Percentiles rank a stretch among this genome's conserved stretches.
Evolutionary conservation across 208 protist genomes (phyloP).

Genomic region (Novymonas esmeraldas): DNA sequence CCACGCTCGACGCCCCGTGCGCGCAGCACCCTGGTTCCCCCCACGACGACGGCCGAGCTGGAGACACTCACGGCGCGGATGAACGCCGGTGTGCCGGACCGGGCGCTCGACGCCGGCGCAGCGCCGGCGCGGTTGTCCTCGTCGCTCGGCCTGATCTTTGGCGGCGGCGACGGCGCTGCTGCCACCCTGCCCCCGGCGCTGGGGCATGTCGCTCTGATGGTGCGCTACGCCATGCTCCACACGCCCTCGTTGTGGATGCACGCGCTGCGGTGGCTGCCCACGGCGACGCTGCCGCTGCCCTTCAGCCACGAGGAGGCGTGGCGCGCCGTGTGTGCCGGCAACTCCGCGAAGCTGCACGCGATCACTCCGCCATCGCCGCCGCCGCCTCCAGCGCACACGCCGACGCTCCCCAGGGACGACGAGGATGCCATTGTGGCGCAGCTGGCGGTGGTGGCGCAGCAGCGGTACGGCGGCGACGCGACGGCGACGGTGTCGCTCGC

Average conservation of each 20-base stretch:
- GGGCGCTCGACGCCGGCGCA: not conserved
- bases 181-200: slow-evolving; percentile 41
- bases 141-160: not conserved
- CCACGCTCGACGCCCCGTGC: not conserved
- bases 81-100: not conserved
- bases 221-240: slow-evolving; percentile 64
- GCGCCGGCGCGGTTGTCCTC: not conserved
- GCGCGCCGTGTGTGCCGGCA: slow-evolving; percentile 15
- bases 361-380: slow-evolving; percentile 13
- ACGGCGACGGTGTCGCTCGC: slow-evolving; percentile 25
- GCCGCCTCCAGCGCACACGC: not conserved
- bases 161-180: not conserved
- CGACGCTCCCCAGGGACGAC: not conserved
- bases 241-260: slow-evolving; percentile 36
- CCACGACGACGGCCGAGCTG: slow-evolving; percentile 3
- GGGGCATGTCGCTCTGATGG: slow-evolving; percentile 48
- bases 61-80: not conserved
- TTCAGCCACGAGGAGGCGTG: slow-evolving; percentile 38
- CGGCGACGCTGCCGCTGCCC: slow-evolving; percentile 46
- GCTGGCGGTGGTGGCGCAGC: no score
- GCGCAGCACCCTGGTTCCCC: not conserved
- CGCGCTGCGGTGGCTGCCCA: slow-evolving; percentile 61
- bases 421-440: not conserved
- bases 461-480: no score
- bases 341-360: slow-evolving; percentile 18